Percentiles rank a stretch among this genome's conserved stretches.
These are phyloP conservation scores for Fragilariopsis cylindrus DNA, from an alignment of 108 stramenopile genomes.

Conservation along the genomic window DNA sequence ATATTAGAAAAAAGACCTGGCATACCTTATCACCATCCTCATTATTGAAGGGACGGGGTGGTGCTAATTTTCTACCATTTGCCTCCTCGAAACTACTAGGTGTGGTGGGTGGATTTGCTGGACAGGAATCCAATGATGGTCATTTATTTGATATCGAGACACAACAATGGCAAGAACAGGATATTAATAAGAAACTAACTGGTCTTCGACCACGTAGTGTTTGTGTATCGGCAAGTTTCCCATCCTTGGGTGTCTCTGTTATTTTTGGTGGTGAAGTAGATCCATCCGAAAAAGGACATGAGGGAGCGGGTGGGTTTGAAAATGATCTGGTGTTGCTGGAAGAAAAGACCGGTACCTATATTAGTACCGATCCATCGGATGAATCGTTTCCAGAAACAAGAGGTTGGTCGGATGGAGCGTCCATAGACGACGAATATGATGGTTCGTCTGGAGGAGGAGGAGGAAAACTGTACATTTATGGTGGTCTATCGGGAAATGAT, in stretches of 20 bases:
- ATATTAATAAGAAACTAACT: slow-evolving; percentile 1
- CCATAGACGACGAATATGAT: slow-evolving; percentile 8
- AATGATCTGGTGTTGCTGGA: slow-evolving; percentile 55
- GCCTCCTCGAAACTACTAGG: slow-evolving; percentile 25
- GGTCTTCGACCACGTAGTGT: slow-evolving; percentile 62
- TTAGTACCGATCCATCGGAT: background rate
- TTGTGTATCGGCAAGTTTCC: slow-evolving; percentile 50
- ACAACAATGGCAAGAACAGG: slow-evolving; percentile 31
- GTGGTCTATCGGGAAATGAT: slow-evolving; percentile 71
- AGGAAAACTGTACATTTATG: slow-evolving; percentile 50
- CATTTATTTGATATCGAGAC: slow-evolving; percentile 43
- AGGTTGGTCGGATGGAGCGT: slow-evolving; percentile 66
- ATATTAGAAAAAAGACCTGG: slow-evolving; percentile 50
- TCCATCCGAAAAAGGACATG: slow-evolving; percentile 65
- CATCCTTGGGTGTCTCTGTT: slow-evolving; percentile 28
- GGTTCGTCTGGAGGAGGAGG: background rate
- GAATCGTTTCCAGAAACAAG: slow-evolving; percentile 41
- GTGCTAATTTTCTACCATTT: slow-evolving; percentile 54
- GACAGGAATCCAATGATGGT: slow-evolving; percentile 70
- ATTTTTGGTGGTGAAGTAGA: slow-evolving; percentile 80
- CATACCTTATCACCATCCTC: slow-evolving; percentile 10
- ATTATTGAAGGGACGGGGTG: slow-evolving; percentile 54
- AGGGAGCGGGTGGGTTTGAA: slow-evolving; percentile 72
- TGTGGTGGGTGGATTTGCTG: slow-evolving; percentile 64
- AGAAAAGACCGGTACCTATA: slow-evolving; percentile 24